Percentiles rank a stretch among this genome's conserved stretches.
phyloP scores from a whole-genome alignment of 306 rosid species.

The Vachellia pachyceras region DNA sequence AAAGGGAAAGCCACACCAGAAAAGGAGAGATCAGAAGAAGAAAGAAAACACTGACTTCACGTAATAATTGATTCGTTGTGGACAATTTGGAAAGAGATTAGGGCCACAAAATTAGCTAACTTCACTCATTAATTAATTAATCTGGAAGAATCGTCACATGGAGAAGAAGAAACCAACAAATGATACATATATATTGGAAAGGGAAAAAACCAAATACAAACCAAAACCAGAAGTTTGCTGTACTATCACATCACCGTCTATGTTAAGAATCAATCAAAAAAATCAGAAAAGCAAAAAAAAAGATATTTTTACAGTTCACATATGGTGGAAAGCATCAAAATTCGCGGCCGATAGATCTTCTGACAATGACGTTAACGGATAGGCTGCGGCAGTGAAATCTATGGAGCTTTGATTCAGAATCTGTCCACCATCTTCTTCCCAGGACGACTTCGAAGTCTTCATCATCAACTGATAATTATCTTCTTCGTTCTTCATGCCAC shows the following conservation, averaged over 20 bases:
- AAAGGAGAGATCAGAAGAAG: background rate
- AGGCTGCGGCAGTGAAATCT: constrained; percentile 66
- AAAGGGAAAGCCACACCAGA: background rate
- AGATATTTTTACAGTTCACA: constrained; percentile 53
- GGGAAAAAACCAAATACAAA: background rate
- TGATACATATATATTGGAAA: too few species aligned
- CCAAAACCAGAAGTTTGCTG: constrained; percentile 40
- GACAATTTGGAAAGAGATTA: constrained; percentile 46
- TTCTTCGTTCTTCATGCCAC: constrained; percentile 67
- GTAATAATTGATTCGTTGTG: constrained; percentile 46
- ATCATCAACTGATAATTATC: background rate
- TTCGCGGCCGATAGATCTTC: constrained; percentile 70
- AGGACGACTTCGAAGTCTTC: constrained; percentile 41
- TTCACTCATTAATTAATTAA: constrained; percentile 47
- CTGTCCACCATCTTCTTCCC: constrained; percentile 51
- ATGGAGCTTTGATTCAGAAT: constrained; percentile 50
- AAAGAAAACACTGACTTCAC: constrained; percentile 17
- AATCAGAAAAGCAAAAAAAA: background rate
- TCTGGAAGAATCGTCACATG: constrained; percentile 44
- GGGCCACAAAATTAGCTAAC: constrained; percentile 47
- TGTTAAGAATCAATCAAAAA: constrained; percentile 23
- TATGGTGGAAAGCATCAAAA: constrained; percentile 75
- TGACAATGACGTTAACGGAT: constrained; percentile 74
- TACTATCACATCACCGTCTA: constrained; percentile 74
- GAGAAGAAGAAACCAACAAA: background rate